Conservation (phyloP, 2,329 filamentous ascomycete species). For the Pseudopithomyces chartarum region DNA sequence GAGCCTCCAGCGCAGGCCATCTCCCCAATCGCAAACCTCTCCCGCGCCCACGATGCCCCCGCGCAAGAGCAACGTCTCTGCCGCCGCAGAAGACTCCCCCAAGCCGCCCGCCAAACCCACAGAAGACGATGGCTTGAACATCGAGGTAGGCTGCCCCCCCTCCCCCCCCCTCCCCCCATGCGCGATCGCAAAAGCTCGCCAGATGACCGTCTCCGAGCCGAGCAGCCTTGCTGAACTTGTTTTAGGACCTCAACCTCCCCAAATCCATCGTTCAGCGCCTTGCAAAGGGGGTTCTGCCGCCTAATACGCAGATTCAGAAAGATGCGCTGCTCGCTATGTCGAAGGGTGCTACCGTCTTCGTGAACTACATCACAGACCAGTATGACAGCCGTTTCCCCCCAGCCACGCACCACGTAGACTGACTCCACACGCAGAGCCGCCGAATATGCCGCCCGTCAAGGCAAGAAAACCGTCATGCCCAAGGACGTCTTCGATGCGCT, state of each 20-base stretch:
- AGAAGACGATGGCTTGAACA: slow-evolving; percentile 49
- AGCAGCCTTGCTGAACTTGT: slow-evolving; percentile 7
- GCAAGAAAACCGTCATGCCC: slow-evolving; percentile 79
- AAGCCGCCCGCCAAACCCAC: slow-evolving; percentile 24
- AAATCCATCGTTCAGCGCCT: slow-evolving; percentile 81
- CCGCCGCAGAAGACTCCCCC: slow-evolving; percentile 34
- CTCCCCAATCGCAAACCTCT: slow-evolving; percentile 12
- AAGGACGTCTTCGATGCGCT: slow-evolving; percentile 77
- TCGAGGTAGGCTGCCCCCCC: slow-evolving; percentile 48
- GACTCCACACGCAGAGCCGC: slow-evolving; percentile 65
- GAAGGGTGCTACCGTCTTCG: slow-evolving; percentile 82
- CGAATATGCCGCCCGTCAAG: slow-evolving; percentile 67
- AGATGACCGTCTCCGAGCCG: not conserved
- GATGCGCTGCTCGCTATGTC: slow-evolving; percentile 80
- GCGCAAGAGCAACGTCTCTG: slow-evolving; percentile 54
- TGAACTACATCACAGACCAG: slow-evolving; percentile 78
- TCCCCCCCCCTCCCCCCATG: no score
- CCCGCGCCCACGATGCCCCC: slow-evolving; percentile 47
- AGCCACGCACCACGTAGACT: not conserved
- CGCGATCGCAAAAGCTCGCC: no score
- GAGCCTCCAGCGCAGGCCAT: not conserved
- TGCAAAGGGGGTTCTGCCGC: slow-evolving; percentile 77
- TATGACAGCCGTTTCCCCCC: slow-evolving; percentile 46
- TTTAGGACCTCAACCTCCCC: slow-evolving; percentile 70
- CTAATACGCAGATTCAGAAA: slow-evolving; percentile 82